phyloP scores from a whole-genome alignment of 441 rosid species.

The Bocquillonia castaneifolia region DNA sequence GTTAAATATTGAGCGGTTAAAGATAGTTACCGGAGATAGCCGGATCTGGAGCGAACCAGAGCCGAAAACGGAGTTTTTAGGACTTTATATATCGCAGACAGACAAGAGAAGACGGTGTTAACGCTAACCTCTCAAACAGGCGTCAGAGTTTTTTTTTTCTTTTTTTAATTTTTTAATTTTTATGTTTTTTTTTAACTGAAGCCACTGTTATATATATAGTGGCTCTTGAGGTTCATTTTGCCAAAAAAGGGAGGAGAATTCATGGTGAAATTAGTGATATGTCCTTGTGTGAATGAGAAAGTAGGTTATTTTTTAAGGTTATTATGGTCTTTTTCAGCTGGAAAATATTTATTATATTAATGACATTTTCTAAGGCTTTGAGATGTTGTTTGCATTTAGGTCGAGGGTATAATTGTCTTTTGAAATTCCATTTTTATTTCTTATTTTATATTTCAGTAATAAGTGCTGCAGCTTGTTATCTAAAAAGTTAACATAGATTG shows the following conservation, averaged over 20 bases:
- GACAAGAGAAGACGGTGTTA: slow-evolving; percentile 15
- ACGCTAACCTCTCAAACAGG: neutral
- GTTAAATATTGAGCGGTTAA: neutral
- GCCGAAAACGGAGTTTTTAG: slow-evolving; percentile 18
- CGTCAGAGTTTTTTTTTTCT: neutral
- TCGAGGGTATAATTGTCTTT: slow-evolving; percentile 10
- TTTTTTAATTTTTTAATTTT: neutral
- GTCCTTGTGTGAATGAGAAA: neutral
- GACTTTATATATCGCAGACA: slow-evolving; percentile 1
- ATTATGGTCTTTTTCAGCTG: neutral
- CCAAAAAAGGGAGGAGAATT: neutral
- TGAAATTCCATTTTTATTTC: neutral
- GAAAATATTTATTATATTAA: neutral
- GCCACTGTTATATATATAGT: slow-evolving; percentile 15
- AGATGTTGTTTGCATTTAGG: slow-evolving; percentile 1
- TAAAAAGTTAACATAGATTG: too few relatives aligned
- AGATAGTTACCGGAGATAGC: slow-evolving; percentile 20
- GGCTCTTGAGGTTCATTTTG: neutral
- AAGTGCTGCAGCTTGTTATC: too few relatives aligned
- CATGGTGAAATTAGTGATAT: neutral
- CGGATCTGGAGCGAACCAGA: slow-evolving; percentile 24
- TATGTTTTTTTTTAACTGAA: neutral
- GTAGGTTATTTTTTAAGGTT: neutral
- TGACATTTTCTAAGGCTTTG: neutral
- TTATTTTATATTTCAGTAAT: neutral